Base-by-base conservation (phyloP, 1,139 yeast species). In the Suhomyces yuchorum region DNA sequence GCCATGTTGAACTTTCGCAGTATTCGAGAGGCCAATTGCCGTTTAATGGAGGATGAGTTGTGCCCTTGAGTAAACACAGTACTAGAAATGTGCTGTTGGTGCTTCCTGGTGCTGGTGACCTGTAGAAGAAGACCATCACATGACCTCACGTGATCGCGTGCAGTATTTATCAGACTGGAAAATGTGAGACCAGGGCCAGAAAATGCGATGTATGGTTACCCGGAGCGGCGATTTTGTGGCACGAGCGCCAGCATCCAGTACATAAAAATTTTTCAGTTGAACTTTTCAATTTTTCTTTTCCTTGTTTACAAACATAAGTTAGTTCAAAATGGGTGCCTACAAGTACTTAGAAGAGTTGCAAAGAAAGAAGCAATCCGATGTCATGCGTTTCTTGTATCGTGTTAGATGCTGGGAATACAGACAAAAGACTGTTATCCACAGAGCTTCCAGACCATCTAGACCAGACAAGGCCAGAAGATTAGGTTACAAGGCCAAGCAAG, bases 351-450 rank as follows among this genome's bases (percentile, higher is more conserved):
- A 93, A 84, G 99, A 93, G 82, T 86, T 95, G 78, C 95, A 92
- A 80, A 92, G 97, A 85, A 93, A 93, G 96, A 93, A 93, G 87
- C 99, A 93, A 85, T 91, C 97, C 72, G 99, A 93, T 81, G 97
- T 93, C 71, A 82, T 89, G 83, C 90, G 99, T 82, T 93, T 92
- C 91, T 83, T 93, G 73, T 89, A 87, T 81, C 89, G 99, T 80
- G 96, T 93, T 85, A 90, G 99, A 88, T 95, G 97, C 83, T 93
- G 99, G 99, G 99, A 93, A 81, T 93, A 90, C 96, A 92, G 99
- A 85, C 99, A 93, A 83, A 87, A 87, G 84, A 87, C 83, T 72
- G 99, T 91, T 67, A 87, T 93, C 79, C 99, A 93, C 97, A 88
- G 99, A 79, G 98, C 97, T 64, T 69, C 96, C 54, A 91, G 93